phyloP scores from a whole-genome alignment of 345 rosid genomes.

The Eutrema japonicum region DNA sequence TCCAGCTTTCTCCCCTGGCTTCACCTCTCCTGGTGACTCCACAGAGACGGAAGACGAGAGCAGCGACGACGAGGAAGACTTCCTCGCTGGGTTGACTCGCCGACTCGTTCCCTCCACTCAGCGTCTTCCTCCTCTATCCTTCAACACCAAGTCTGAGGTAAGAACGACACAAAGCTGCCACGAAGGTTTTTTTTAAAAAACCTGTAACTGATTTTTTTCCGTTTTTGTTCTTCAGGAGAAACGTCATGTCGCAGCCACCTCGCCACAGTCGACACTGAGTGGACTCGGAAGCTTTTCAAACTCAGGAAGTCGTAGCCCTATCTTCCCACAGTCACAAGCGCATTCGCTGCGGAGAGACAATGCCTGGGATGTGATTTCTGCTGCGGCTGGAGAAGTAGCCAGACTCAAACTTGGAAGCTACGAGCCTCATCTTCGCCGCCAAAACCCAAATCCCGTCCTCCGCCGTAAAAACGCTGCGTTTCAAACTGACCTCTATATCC shows the following conservation, averaged over 20 bases:
- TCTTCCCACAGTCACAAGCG: conserved; percentile 36
- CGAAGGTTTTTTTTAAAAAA: too few species aligned
- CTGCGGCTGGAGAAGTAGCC: conserved; percentile 85
- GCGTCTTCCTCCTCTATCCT: conserved; percentile 43
- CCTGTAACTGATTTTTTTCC: background rate
- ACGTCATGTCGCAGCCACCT: conserved; percentile 51
- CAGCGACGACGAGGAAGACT: conserved; percentile 77
- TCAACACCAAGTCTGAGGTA: conserved; percentile 48
- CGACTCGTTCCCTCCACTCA: conserved; percentile 66
- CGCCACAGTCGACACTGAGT: conserved; percentile 86
- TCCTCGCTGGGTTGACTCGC: conserved; percentile 65
- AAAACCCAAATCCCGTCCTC: background rate
- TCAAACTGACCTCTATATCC: conserved; percentile 17
- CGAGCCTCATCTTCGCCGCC: conserved; percentile 25
- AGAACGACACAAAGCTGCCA: background rate
- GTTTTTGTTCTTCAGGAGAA: conserved; percentile 19
- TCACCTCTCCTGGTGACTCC: conserved; percentile 64
- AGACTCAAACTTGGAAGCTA: conserved; percentile 52
- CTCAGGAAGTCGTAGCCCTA: conserved; percentile 51
- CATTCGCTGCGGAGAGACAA: conserved; percentile 44
- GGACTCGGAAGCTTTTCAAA: conserved; percentile 58
- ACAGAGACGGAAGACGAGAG: conserved; percentile 50
- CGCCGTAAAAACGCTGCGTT: conserved; percentile 37
- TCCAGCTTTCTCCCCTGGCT: conserved; percentile 43
- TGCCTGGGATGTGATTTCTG: conserved; percentile 73